These are phyloP conservation scores for Wickerhamomyces sp. DNA, from an alignment of 1,139 yeast genomes.

Conservation along the genomic window DNA sequence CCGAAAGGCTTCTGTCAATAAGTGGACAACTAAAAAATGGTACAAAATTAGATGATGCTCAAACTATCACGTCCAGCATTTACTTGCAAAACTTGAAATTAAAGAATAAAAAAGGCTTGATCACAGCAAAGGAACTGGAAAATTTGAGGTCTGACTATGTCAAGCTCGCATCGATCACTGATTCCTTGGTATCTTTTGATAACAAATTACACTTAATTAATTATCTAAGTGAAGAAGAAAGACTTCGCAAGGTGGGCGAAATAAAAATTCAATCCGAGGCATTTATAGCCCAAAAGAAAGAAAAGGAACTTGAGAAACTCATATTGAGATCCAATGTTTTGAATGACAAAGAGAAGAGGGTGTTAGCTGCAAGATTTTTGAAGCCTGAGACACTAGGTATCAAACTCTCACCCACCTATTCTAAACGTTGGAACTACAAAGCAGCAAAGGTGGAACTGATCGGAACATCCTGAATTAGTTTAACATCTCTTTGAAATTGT, in stretches of 20 bases:
- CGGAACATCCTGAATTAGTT: slow-evolving; percentile 31
- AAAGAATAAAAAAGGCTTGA: slow-evolving; percentile 35
- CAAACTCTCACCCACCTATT: slow-evolving; percentile 29
- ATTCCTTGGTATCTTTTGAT: slow-evolving; percentile 33
- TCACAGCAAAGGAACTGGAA: slow-evolving; percentile 30
- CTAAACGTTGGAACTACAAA: slow-evolving; percentile 47
- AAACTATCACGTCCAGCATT: slow-evolving; percentile 49
- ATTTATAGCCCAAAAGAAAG: slow-evolving; percentile 17
- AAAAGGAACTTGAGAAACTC: slow-evolving; percentile 29
- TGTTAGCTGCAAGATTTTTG: slow-evolving; percentile 35
- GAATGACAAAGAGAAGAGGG: slow-evolving; percentile 33
- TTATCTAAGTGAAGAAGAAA: slow-evolving; percentile 33
- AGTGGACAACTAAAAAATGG: slow-evolving; percentile 46
- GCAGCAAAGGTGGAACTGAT: slow-evolving; percentile 37
- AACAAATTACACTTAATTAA: slow-evolving; percentile 31
- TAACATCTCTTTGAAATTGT: too few relatives aligned
- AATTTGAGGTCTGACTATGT: slow-evolving; percentile 25
- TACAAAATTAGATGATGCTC: slow-evolving; percentile 49
- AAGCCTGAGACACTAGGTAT: slow-evolving; percentile 30
- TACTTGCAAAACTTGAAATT: slow-evolving; percentile 45
- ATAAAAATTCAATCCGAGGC: slow-evolving; percentile 26
- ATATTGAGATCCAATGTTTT: slow-evolving; percentile 34
- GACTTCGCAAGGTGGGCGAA: slow-evolving; percentile 26
- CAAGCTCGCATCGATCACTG: slow-evolving; percentile 25
- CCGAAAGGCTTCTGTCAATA: slow-evolving; percentile 47